Evolutionary conservation across 2,329 filamentous ascomycete genomes (phyloP), one percentile per base, ranked within the genome.

Genomic region (Lasiodiplodia sp.): DNA sequence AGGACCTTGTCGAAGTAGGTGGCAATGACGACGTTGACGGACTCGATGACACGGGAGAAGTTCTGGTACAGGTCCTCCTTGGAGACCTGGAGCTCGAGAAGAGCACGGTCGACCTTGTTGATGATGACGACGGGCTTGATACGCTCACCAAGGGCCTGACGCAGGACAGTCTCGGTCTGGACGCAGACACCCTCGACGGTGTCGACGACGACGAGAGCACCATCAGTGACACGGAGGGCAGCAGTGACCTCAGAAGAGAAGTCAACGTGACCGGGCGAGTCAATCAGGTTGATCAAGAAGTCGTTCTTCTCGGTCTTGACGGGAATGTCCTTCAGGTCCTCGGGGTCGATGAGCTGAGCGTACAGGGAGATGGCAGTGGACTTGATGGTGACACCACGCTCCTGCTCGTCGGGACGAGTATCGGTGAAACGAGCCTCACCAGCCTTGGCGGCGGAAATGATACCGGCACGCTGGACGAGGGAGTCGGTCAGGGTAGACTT

Each of bases 381-480:
- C 91, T 99, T 99, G 91, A 99, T 99, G 79, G 96, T 99, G 81
- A 99, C 97, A 90, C 96, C 94, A 91, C 96, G 94, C 84, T 99
- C 96, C 88, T 99, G 96, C 85, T 99, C 96, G 83, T 99, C 96
- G 75, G 92, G 86, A 86, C 96, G 92, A 73, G 96, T 99, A 86
- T 99, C 96, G 79, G 94, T 99, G 83, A 95, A 96, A 85, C 96
- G 92, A 75, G 91, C 90, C 83, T 97, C 93, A 85, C 96, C 96
- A 79, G 96, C 96, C 87, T 98, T 98, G 79, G 93, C 93, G 78
- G 93, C 92, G 78, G 96, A 98, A 83, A 99, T 97, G 82, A 99
- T 99, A 95, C 96, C 96, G 80, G 95, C 95, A 87, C 96, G 96
- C 87, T 97, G 94, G 82, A 99, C 92, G 76, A 99, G 93, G 79